Conservation (phyloP, 108 stramenopile genomes). For the Seminavis robusta region DNA sequence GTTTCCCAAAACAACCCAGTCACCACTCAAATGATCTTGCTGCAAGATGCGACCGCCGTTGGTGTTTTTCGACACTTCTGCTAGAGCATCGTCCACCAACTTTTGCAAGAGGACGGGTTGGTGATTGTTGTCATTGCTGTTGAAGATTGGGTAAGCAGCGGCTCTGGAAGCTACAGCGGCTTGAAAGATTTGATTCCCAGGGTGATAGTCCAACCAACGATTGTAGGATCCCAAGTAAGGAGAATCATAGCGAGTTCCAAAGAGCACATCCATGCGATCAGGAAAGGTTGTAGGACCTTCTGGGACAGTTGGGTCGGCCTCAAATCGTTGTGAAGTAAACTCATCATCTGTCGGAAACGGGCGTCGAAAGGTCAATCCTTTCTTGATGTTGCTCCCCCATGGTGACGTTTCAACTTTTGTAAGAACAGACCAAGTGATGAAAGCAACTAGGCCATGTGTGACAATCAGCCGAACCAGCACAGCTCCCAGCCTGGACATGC, state of each 20-base stretch:
- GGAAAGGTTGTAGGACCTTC: slow-evolving; percentile 37
- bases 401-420: not conserved
- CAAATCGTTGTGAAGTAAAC: not conserved
- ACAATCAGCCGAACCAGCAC: not conserved
- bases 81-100: not conserved
- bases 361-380: not conserved
- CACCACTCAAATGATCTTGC: slow-evolving; percentile 48
- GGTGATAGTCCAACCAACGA: slow-evolving; percentile 51
- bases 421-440: not conserved
- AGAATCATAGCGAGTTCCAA: slow-evolving; percentile 42
- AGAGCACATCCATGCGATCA: slow-evolving; percentile 33
- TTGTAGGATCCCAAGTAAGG: slow-evolving; percentile 36
- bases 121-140: not conserved
- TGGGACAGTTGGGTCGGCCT: slow-evolving; percentile 5
- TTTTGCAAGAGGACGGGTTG: not conserved
- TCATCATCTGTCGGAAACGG: slow-evolving; percentile 5
- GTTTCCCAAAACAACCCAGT: slow-evolving; percentile 33
- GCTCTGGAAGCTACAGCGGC: slow-evolving; percentile 1
- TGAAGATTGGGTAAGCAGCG: not conserved
- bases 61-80: not conserved
- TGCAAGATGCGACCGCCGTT: slow-evolving; percentile 31
- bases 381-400: not conserved
- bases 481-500: not conserved
- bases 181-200: slow-evolving; percentile 43
- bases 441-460: not conserved